Base-by-base conservation (phyloP, 495 filamentous ascomycete genomes). In the Xylaria venustula region DNA sequence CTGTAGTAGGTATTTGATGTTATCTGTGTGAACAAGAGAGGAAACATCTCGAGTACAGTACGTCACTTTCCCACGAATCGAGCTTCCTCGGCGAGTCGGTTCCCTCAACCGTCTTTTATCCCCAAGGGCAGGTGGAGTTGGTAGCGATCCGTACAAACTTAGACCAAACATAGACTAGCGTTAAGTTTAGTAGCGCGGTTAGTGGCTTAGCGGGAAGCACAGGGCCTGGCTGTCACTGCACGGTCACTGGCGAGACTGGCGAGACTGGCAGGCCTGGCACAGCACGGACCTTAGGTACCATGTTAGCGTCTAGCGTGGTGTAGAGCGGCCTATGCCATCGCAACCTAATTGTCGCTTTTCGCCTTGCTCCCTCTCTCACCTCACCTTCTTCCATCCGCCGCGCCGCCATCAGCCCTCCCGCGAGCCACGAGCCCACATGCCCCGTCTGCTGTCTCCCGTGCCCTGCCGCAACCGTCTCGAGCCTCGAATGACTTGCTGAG, bases 381-480 rank as follows among this genome's bases (percentile, higher is more conserved):
- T 28, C 46, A 44, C 20, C 32, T n/a, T 51, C 47, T 34, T 19
- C 57, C 57, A 60, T 60, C 48, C 45, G 57, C 40, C 57, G 57
- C 57, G 57, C 57, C 57, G 47, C 57, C 49, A 60, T 20, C 57
- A 34, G 47, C 47, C 57, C 20, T 49, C 49, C 37, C 47, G n/a
- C 57, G 47, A 60, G 45, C 20, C 56, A 50, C 56, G 54, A 58
- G 56, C 30, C 56, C 56, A 58, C 56, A 58, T 28, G 25, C 47
- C n/a, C 57, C 47, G 36, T 59, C 47, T 37, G 57, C 28, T 52
- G 26, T 19, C 37, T 52, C 47, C 25, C 40, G 49, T 46, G 22
- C 11, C 11, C 37, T 51, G 26, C 57, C 48, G 23, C 28, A 51
- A 52, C 57, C 19, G 30, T 59, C 37, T 42, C 26, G 34, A 23